Evolutionary conservation across 1,284 basidiomycete species (phyloP).

Genomic region (Cutaneotrichosporon sp.): DNA sequence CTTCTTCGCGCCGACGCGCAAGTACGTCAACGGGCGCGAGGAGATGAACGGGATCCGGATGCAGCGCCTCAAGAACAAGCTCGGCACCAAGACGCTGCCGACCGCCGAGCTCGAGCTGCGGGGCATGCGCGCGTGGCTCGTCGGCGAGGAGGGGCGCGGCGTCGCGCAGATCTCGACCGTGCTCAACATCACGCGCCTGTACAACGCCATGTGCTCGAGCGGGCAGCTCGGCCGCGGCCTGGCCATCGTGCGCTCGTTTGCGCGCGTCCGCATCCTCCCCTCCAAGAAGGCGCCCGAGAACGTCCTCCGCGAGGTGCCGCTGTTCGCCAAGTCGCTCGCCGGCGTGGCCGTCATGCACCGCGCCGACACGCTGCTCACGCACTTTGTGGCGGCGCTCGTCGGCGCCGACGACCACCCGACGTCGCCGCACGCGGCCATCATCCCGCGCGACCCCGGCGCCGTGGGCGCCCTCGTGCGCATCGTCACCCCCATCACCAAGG

Average conservation of each 20-base stretch:
- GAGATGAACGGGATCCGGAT: constrained; percentile 68
- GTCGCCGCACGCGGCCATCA: constrained; percentile 45
- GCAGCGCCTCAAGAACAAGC: constrained; percentile 76
- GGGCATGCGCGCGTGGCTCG: constrained; percentile 64
- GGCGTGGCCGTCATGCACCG: constrained; percentile 64
- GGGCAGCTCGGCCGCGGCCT: constrained; percentile 66
- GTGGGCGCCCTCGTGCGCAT: constrained; percentile 62
- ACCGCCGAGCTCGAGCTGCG: constrained; percentile 74
- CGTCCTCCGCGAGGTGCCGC: constrained; percentile 55
- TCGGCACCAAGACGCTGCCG: constrained; percentile 73
- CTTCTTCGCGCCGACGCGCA: constrained; percentile 59
- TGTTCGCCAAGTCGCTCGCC: constrained; percentile 64
- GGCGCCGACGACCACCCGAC: constrained; percentile 63
- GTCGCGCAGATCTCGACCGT: constrained; percentile 70
- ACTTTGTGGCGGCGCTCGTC: constrained; percentile 63
- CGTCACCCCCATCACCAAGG: constrained; percentile 70
- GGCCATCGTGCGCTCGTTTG: constrained; percentile 65
- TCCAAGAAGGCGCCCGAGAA: constrained; percentile 59
- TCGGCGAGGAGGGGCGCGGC: constrained; percentile 65
- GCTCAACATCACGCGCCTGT: constrained; percentile 73
- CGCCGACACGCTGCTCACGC: constrained; percentile 64
- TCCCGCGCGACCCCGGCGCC: constrained; percentile 6
- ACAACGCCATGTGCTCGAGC: constrained; percentile 58
- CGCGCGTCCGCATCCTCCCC: constrained; percentile 57
- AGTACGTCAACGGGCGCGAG: constrained; percentile 43